These are phyloP conservation scores for Tricholoma bakamatsutake DNA, from an alignment of 768 basidiomycete genomes.

Conservation along the genomic window DNA sequence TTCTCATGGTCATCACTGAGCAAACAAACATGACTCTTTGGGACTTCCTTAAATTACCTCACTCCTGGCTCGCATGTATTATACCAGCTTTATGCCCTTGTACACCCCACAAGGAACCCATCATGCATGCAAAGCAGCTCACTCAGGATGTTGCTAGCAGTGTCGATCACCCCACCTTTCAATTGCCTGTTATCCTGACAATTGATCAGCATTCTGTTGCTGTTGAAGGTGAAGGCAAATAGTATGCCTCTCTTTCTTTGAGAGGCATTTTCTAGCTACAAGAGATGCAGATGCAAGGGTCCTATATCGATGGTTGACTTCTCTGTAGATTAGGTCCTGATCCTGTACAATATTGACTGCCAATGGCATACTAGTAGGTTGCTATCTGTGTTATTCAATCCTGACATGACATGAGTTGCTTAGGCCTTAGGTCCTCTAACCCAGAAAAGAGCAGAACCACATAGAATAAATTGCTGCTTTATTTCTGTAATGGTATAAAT, in stretches of 20 bases:
- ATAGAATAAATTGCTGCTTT: background rate
- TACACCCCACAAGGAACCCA: background rate
- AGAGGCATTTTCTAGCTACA: background rate
- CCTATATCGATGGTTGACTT: background rate
- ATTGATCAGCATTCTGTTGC: background rate
- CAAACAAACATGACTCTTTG: too few relatives aligned
- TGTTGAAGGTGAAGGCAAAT: background rate
- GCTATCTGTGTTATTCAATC: background rate
- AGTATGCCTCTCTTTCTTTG: background rate
- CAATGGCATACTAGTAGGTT: background rate
- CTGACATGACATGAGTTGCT: background rate
- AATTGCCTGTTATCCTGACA: too few relatives aligned
- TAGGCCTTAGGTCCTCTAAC: background rate
- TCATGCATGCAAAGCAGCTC: background rate
- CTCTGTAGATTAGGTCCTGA: background rate
- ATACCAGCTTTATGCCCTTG: too few relatives aligned
- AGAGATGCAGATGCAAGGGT: background rate
- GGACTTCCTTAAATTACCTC: too few relatives aligned
- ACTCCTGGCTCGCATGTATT: too few relatives aligned
- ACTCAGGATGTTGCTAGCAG: background rate
- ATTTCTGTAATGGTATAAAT: slow-evolving; percentile 3
- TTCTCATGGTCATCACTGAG: background rate
- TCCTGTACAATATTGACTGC: background rate
- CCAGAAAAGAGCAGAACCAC: background rate
- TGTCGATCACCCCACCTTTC: background rate